Percentiles rank a stretch among this genome's conserved stretches.
Evolutionary conservation across 164 flowering plant species (phyloP).

Genomic region (Tinospora cordifolia): DNA sequence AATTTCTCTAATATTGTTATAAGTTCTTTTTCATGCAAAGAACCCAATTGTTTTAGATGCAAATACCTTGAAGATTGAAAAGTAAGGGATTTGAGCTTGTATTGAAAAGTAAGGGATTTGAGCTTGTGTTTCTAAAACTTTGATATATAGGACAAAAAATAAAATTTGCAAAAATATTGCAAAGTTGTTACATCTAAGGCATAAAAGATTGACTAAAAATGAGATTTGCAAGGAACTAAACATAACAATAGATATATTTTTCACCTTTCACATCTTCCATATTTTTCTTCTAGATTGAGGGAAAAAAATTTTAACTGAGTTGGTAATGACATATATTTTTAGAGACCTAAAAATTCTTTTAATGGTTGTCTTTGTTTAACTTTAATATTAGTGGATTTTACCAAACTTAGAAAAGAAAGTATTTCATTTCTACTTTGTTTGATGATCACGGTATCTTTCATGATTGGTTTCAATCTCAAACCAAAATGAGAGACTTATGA

Average conservation of each 20-base stretch:
- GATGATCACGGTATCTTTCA: neutral
- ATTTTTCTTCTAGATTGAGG: constrained; percentile 1
- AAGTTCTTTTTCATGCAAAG: constrained; percentile 52
- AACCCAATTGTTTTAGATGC: constrained; percentile 50
- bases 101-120: too few relatives aligned
- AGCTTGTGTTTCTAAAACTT: too few relatives aligned
- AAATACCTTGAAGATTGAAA: constrained; percentile 21
- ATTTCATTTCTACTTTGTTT: neutral
- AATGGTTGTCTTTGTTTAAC: neutral
- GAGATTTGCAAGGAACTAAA: neutral
- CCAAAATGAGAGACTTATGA: neutral
- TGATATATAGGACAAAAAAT: too few relatives aligned
- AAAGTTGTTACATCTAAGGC: neutral
- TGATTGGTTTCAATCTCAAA: neutral
- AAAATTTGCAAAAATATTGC: neutral
- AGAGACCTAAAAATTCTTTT: neutral
- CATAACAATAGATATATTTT: too few relatives aligned
- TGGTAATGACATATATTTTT: neutral
- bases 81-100: too few relatives aligned
- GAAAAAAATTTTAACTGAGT: neutral
- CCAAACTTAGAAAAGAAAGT: neutral
- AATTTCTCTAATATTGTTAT: constrained; percentile 68
- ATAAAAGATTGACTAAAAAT: neutral
- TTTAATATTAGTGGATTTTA: neutral
- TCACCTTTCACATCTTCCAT: neutral